These are phyloP conservation scores for Fusarium goolgardi DNA, from an alignment of 2,329 filamentous ascomycete species.

Conservation along the genomic window DNA sequence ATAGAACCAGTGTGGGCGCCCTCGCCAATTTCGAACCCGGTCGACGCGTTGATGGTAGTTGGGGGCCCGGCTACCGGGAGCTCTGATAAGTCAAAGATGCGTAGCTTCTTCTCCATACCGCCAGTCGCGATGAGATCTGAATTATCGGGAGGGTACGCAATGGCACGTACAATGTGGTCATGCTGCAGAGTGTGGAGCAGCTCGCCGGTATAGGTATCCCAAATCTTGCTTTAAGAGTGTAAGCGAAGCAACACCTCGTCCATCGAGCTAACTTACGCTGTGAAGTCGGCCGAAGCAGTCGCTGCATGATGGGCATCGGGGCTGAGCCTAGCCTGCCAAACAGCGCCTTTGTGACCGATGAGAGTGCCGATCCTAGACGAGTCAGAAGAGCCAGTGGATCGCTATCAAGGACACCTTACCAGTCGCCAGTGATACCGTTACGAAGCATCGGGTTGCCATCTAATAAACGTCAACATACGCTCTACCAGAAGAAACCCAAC, in stretches of 20 bases:
- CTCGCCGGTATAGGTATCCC: slow-evolving; percentile 96
- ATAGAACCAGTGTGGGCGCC: slow-evolving; percentile 88
- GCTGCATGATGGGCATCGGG: slow-evolving; percentile 89
- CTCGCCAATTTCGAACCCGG: slow-evolving; percentile 86
- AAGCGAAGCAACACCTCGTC: slow-evolving; percentile 8
- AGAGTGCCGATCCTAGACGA: slow-evolving; percentile 90
- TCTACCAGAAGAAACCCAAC: slow-evolving; percentile 20
- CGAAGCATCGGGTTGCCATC: slow-evolving; percentile 99
- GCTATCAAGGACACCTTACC: slow-evolving; percentile 62
- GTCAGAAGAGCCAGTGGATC: slow-evolving; percentile 25
- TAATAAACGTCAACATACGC: slow-evolving; percentile 53
- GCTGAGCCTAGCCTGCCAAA: slow-evolving; percentile 94
- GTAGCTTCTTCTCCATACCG: slow-evolving; percentile 95
- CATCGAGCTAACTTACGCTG: slow-evolving; percentile 70
- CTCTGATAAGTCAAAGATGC: slow-evolving; percentile 87
- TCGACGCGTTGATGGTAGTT: slow-evolving; percentile 67
- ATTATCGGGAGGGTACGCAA: slow-evolving; percentile 86
- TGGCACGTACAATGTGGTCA: slow-evolving; percentile 92
- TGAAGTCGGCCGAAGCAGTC: slow-evolving; percentile 96
- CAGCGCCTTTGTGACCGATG: slow-evolving; percentile 96
- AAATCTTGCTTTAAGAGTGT: slow-evolving; percentile 79
- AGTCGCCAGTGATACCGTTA: slow-evolving; percentile 94
- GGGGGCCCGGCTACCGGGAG: slow-evolving; percentile 58
- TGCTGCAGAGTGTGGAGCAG: slow-evolving; percentile 88
- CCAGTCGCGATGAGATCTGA: slow-evolving; percentile 91